phyloP scores from a whole-genome alignment of 108 stramenopile genomes.

The Skeletonema potamos region DNA sequence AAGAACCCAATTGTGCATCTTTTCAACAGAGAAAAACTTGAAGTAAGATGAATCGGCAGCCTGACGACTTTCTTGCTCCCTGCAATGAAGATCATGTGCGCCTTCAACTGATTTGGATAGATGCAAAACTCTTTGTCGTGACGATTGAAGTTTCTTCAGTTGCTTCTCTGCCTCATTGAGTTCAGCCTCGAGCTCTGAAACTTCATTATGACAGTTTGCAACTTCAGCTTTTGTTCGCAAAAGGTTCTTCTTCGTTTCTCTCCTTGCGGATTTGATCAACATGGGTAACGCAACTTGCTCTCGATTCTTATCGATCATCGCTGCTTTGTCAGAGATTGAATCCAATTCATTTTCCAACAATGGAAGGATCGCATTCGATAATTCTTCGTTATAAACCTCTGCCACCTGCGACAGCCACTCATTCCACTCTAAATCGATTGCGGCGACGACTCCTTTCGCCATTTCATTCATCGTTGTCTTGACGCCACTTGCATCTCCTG shows the following conservation, averaged over 20 bases:
- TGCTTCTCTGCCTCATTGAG: constrained; percentile 31
- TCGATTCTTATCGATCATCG: constrained; percentile 18
- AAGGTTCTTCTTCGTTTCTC: constrained; percentile 39
- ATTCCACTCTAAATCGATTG: constrained; percentile 40
- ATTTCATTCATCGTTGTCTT: not conserved
- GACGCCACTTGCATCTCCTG: not conserved
- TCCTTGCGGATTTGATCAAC: constrained; percentile 29
- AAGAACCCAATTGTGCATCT: constrained; percentile 53
- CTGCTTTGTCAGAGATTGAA: constrained; percentile 19
- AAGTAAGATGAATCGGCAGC: constrained; percentile 44
- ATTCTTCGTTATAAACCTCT: constrained; percentile 32
- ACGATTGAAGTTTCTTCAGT: constrained; percentile 9
- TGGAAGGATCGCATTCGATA: constrained; percentile 10
- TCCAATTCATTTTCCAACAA: constrained; percentile 6
- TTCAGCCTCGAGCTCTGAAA: constrained; percentile 31
- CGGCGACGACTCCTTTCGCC: constrained; percentile 20
- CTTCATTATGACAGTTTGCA: constrained; percentile 32
- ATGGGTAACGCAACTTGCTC: constrained; percentile 29
- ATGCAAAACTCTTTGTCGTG: not conserved
- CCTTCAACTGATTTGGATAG: constrained; percentile 21
- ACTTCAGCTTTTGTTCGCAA: constrained; percentile 27
- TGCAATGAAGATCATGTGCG: constrained; percentile 9
- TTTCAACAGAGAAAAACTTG: constrained; percentile 49
- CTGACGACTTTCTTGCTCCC: constrained; percentile 1
- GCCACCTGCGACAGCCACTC: constrained; percentile 52